Conservation (phyloP, 768 basidiomycete species). For the Sarcodon aspratus region DNA sequence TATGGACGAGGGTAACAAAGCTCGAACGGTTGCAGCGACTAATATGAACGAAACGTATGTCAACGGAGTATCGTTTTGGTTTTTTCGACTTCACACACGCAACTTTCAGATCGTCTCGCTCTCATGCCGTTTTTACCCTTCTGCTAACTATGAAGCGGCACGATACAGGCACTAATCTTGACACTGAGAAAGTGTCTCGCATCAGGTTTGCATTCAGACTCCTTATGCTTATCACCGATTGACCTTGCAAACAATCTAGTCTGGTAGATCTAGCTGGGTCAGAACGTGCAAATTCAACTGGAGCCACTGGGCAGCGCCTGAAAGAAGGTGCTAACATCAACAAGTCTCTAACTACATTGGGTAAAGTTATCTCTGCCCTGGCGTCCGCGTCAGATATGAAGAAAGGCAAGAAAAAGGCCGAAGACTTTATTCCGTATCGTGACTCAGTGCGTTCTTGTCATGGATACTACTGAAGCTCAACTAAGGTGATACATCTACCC, state of each 20-base stretch:
- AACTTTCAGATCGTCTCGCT: slow-evolving; percentile 70
- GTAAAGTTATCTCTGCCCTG: slow-evolving; percentile 92
- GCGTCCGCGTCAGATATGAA: slow-evolving; percentile 48
- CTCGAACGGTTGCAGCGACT: slow-evolving; percentile 94
- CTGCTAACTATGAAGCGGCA: slow-evolving; percentile 87
- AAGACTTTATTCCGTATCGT: slow-evolving; percentile 94
- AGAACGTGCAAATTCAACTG: slow-evolving; percentile 94
- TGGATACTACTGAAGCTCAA: background rate
- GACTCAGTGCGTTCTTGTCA: slow-evolving; percentile 67
- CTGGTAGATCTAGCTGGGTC: slow-evolving; percentile 95
- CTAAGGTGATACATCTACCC: background rate
- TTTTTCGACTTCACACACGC: slow-evolving; percentile 3
- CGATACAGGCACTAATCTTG: slow-evolving; percentile 75
- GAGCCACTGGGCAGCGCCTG: slow-evolving; percentile 89
- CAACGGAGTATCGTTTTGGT: background rate
- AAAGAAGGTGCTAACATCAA: slow-evolving; percentile 99
- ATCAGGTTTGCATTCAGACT: slow-evolving; percentile 50
- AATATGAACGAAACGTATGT: slow-evolving; percentile 98
- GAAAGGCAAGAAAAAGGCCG: slow-evolving; percentile 75
- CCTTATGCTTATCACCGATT: background rate
- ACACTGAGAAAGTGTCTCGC: slow-evolving; percentile 97
- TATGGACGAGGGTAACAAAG: slow-evolving; percentile 99
- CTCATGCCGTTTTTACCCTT: slow-evolving; percentile 96
- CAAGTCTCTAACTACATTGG: slow-evolving; percentile 94
- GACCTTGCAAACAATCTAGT: slow-evolving; percentile 24